These are phyloP conservation scores for Chalciporus sp. DNA, from an alignment of 1,284 basidiomycete genomes.

Conservation along the genomic window DNA sequence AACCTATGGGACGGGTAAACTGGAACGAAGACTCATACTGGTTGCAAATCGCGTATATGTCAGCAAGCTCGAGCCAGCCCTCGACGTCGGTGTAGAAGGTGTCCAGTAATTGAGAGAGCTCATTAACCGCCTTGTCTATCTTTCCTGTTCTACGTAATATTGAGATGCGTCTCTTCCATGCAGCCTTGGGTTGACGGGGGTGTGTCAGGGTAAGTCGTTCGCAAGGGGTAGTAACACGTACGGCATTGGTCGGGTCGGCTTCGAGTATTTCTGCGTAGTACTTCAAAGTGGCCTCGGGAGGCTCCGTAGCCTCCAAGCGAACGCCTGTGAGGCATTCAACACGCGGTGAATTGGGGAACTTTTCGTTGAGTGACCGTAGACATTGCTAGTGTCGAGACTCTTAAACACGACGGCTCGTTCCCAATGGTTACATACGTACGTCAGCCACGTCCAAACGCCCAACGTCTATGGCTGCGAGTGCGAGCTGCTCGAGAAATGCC, in stretches of 20 bases:
- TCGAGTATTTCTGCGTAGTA: slow-evolving; percentile 74
- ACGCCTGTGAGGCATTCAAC: slow-evolving; percentile 86
- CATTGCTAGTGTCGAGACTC: slow-evolving; percentile 53
- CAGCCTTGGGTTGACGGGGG: slow-evolving; percentile 43
- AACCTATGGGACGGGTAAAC: not conserved
- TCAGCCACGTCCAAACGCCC: slow-evolving; percentile 81
- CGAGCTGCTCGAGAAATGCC: slow-evolving; percentile 88
- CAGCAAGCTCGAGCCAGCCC: slow-evolving; percentile 92
- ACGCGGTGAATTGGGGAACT: slow-evolving; percentile 84
- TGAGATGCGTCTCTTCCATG: slow-evolving; percentile 85
- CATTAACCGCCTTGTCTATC: slow-evolving; percentile 68
- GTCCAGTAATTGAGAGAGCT: slow-evolving; percentile 83
- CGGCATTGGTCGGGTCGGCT: slow-evolving; percentile 75
- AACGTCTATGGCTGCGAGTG: slow-evolving; percentile 84
- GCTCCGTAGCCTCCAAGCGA: slow-evolving; percentile 77
- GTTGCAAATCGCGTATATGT: slow-evolving; percentile 79
- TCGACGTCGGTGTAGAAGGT: slow-evolving; percentile 93
- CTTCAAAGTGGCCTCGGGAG: slow-evolving; percentile 60
- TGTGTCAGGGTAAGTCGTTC: not conserved
- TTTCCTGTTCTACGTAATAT: slow-evolving; percentile 65
- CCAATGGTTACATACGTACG: slow-evolving; percentile 49
- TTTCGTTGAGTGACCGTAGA: slow-evolving; percentile 63
- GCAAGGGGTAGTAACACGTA: slow-evolving; percentile 42
- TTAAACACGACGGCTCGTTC: slow-evolving; percentile 10
- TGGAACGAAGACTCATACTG: slow-evolving; percentile 53